Evolutionary conservation across 352 stramenopile species (phyloP).

Genomic region (Phytophthora sojae): DNA sequence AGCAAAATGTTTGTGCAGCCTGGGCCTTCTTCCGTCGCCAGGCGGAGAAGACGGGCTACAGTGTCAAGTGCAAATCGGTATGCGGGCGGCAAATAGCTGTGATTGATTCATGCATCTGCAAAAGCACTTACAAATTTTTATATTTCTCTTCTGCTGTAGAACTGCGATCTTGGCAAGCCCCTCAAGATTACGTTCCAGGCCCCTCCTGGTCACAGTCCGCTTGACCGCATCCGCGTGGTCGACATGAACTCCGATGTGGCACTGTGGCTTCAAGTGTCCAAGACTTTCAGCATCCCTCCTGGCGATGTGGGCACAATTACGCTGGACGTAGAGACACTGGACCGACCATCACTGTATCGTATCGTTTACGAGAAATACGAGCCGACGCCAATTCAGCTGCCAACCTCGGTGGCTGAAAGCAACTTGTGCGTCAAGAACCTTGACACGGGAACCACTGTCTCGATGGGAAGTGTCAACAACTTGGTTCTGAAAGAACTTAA

Average conservation of each 20-base stretch:
- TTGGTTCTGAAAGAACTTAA: conserved; percentile 78
- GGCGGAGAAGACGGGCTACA: conserved; percentile 69
- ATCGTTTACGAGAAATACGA: conserved; percentile 92
- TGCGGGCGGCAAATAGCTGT: conserved; percentile 1
- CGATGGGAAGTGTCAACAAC: conserved; percentile 78
- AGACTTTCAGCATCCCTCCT: conserved; percentile 83
- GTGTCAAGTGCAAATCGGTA: conserved; percentile 80
- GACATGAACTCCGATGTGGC: conserved; percentile 85
- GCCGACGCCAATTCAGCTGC: conserved; percentile 68
- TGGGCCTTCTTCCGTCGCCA: conserved; percentile 86
- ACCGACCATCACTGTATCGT: conserved; percentile 81
- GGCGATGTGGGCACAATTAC: conserved; percentile 83
- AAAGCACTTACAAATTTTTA: conserved; percentile 9
- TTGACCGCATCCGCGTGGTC: conserved; percentile 88
- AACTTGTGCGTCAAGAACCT: conserved; percentile 85
- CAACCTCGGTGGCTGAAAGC: conserved; percentile 62
- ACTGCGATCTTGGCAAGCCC: conserved; percentile 83
- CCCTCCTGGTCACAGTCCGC: conserved; percentile 64
- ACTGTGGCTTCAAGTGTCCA: conserved; percentile 87
- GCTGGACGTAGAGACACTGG: conserved; percentile 82
- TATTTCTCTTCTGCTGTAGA: conserved; percentile 41
- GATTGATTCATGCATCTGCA: not conserved
- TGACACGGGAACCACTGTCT: conserved; percentile 81
- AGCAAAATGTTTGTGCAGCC: conserved; percentile 76
- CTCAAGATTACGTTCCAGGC: conserved; percentile 83